Evolutionary conservation across 768 basidiomycete genomes (phyloP), one percentile per base, ranked within the genome.

Genomic region (Termitomyces sp.): DNA sequence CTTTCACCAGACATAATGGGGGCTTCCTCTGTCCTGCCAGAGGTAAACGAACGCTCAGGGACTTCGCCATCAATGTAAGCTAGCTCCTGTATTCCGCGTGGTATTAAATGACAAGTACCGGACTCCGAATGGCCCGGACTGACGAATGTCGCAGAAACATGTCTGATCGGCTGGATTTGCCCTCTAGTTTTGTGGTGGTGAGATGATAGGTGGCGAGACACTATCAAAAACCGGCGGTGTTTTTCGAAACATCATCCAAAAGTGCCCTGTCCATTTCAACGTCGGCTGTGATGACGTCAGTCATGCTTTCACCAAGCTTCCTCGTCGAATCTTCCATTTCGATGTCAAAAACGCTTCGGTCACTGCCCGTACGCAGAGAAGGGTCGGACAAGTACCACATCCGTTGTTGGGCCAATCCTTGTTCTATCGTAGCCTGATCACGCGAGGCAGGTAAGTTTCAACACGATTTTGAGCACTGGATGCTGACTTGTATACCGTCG

Each of bases 381-480:
- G 63, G 40, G 43, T 49, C 59, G 13, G 59, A 57, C 9, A 53
- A 47, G 34, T 63, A 62, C 74, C 74, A 76, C 73, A 76, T 74
- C 26, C 74, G 67, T 55, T 76, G 74, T 46, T 76, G 74, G 4
- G 74, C 74, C 26, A 73, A 61, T 10, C 73, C 74, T 53, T 76
- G 74, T 50, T 76, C 73, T 12, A 75, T 67, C 65, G 73, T 71
- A 24, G 74, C 72, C 66, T 75, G 58, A 7, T 51, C 9, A 33
- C 24, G 50, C 45, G 26, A 27, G 3, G 22, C 10, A 22, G 12
- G 3, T 34, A 8, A 48, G 18, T 5, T 16, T 34, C 20, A 16
- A n/a, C n/a, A 34, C 7, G 20, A 14, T 50, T 16, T 13, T 16
- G 1, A 46, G 8, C 44, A 6, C 8, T 18, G 13, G 20, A 0